Evolutionary conservation across 192 early-diverging fungal genomes (phyloP).

Genomic region (Backusella morwellensis): DNA sequence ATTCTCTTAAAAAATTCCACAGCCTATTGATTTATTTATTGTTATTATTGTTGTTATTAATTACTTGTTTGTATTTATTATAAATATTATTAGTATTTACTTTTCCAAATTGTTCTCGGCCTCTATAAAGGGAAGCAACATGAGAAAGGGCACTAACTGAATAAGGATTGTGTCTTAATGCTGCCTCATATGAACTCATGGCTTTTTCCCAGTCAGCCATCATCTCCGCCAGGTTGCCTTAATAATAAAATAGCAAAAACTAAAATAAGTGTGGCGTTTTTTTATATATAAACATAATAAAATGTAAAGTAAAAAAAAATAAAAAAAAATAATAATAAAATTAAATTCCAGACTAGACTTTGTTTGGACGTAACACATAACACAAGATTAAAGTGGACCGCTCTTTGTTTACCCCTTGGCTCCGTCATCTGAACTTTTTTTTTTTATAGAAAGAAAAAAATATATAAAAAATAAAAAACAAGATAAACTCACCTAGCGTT

Average conservation of each 20-base stretch:
- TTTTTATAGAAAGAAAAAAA: slow-evolving; percentile 2
- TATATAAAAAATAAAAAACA: neutral
- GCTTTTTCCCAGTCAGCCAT: slow-evolving; percentile 78
- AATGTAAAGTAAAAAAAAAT: neutral
- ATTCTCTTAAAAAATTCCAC: slow-evolving; percentile 92
- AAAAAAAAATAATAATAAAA: slow-evolving; percentile 9
- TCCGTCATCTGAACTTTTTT: slow-evolving; percentile 2
- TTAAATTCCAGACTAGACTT: slow-evolving; percentile 1
- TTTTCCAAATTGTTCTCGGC: slow-evolving; percentile 78
- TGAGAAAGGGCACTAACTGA: slow-evolving; percentile 79
- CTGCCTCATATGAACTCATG: slow-evolving; percentile 80
- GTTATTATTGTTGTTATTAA: neutral
- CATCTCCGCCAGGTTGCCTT: slow-evolving; percentile 33
- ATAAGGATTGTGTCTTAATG: slow-evolving; percentile 90
- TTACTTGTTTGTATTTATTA: neutral
- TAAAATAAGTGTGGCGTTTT: slow-evolving; percentile 7
- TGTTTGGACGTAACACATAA: slow-evolving; percentile 5
- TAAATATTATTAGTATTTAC: slow-evolving; percentile 33
- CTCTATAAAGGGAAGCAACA: slow-evolving; percentile 82
- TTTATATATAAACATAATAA: neutral
- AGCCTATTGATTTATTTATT: slow-evolving; percentile 48
- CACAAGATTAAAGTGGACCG: slow-evolving; percentile 4
- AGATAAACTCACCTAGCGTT: slow-evolving; percentile 26
- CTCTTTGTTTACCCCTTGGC: neutral
- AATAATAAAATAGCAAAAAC: slow-evolving; percentile 4